Conservation (phyloP, 352 stramenopile species). For the Phytophthora kernoviae region DNA sequence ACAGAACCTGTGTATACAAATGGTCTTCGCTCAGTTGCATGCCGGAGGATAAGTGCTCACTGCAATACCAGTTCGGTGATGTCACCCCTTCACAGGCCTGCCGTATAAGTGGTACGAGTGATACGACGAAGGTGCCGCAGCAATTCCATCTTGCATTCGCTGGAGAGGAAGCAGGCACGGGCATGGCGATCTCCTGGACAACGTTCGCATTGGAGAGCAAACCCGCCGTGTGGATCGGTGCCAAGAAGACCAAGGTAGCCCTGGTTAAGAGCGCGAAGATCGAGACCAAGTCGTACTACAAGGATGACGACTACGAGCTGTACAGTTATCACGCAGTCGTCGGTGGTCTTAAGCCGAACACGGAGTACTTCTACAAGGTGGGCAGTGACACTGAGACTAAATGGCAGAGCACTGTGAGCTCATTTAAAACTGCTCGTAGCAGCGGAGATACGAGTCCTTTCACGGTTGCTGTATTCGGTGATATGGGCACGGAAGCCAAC, state of each 20-base stretch:
- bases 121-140: slow-evolving; percentile 37
- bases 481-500: slow-evolving; percentile 44
- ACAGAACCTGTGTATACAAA: slow-evolving; percentile 43
- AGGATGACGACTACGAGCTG: slow-evolving; percentile 50
- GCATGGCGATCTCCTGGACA: slow-evolving; percentile 46
- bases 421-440: slow-evolving; percentile 53
- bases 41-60: slow-evolving; percentile 33
- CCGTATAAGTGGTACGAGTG: slow-evolving; percentile 32
- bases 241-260: slow-evolving; percentile 9
- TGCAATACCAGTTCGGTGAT: slow-evolving; percentile 53
- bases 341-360: slow-evolving; percentile 21
- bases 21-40: slow-evolving; percentile 32
- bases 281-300: slow-evolving; percentile 39
- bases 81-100: slow-evolving; percentile 51
- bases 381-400: slow-evolving; percentile 15
- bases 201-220: slow-evolving; percentile 33
- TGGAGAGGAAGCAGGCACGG: slow-evolving; percentile 28
- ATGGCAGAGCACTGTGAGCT: slow-evolving; percentile 27
- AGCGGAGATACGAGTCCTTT: slow-evolving; percentile 36
- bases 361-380: slow-evolving; percentile 38
- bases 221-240: slow-evolving; percentile 53
- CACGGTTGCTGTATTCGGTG: slow-evolving; percentile 40
- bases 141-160: slow-evolving; percentile 62
- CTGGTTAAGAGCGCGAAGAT: slow-evolving; percentile 28
- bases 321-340: slow-evolving; percentile 35